Evolutionary conservation across 331 rosid genomes (phyloP).

Genomic region (Cydonia oblonga): DNA sequence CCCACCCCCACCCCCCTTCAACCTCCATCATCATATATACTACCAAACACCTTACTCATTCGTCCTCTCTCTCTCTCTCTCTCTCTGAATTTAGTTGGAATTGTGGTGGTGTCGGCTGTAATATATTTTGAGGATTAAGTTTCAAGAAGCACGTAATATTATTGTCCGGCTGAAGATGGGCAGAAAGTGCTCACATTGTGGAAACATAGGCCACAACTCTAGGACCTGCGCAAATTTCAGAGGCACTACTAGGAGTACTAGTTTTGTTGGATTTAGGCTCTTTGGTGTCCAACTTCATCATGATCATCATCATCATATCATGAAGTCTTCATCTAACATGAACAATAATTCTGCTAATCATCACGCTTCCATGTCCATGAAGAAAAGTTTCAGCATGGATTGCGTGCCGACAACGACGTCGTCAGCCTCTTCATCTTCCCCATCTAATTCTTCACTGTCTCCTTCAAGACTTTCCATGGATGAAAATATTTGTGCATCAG

Average conservation of each 20-base stretch:
- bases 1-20: background rate
- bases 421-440: constrained; percentile 35
- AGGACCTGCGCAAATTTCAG: constrained; percentile 66
- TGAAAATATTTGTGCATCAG: constrained; percentile 16
- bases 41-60: constrained; percentile 29
- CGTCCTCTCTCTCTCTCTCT: background rate
- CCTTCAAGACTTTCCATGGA: constrained; percentile 36
- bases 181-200: constrained; percentile 96
- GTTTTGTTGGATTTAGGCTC: constrained; percentile 41
- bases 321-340: background rate
- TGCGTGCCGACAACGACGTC: constrained; percentile 30
- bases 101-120: background rate
- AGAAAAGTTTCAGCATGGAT: constrained; percentile 79
- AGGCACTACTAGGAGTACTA: background rate
- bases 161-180: constrained; percentile 42
- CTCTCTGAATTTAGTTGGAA: constrained; percentile 1
- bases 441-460: constrained; percentile 1
- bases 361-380: constrained; percentile 20
- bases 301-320: background rate
- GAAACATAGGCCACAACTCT: constrained; percentile 86
- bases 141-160: background rate
- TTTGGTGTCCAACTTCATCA: constrained; percentile 59
- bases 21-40: constrained; percentile 46
- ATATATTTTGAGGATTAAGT: constrained; percentile 1
- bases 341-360: background rate